Evolutionary conservation across 257 asterid genomes (phyloP).

Genomic region (Solanum ahanhuiri): DNA sequence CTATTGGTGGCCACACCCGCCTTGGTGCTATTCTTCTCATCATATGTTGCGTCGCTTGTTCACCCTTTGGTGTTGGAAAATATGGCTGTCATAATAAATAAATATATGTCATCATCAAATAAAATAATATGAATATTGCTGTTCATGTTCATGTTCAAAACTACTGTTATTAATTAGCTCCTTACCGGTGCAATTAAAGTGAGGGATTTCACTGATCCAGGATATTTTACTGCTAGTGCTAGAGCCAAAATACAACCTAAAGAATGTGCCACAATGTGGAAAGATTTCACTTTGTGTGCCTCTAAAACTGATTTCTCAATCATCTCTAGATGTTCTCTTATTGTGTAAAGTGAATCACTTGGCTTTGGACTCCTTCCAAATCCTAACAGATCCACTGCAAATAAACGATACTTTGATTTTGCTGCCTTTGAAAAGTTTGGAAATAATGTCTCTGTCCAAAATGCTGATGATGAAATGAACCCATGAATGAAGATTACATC

Average conservation of each 20-base stretch:
- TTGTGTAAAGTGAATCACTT: slow-evolving; percentile 61
- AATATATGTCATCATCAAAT: neutral
- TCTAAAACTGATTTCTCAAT: slow-evolving; percentile 73
- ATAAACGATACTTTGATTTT: slow-evolving; percentile 58
- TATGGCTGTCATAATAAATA: slow-evolving; percentile 44
- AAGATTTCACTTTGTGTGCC: slow-evolving; percentile 53
- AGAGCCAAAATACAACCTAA: slow-evolving; percentile 89
- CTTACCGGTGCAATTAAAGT: slow-evolving; percentile 86
- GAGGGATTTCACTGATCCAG: slow-evolving; percentile 53
- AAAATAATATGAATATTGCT: neutral
- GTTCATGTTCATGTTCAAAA: too few species aligned
- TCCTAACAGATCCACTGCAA: slow-evolving; percentile 86
- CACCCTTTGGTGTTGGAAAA: slow-evolving; percentile 83
- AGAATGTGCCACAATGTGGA: slow-evolving; percentile 96
- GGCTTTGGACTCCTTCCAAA: slow-evolving; percentile 97
- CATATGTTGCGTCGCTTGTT: slow-evolving; percentile 61
- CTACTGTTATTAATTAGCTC: neutral
- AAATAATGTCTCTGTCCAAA: slow-evolving; percentile 89
- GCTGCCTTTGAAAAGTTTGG: slow-evolving; percentile 66
- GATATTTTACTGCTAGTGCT: slow-evolving; percentile 74
- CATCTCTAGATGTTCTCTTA: slow-evolving; percentile 86
- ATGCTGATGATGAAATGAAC: slow-evolving; percentile 78
- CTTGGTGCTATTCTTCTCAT: slow-evolving; percentile 88
- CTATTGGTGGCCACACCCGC: slow-evolving; percentile 76
- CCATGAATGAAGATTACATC: slow-evolving; percentile 92